Conservation (phyloP, 179 eudicot species). For the Silene coronaria region DNA sequence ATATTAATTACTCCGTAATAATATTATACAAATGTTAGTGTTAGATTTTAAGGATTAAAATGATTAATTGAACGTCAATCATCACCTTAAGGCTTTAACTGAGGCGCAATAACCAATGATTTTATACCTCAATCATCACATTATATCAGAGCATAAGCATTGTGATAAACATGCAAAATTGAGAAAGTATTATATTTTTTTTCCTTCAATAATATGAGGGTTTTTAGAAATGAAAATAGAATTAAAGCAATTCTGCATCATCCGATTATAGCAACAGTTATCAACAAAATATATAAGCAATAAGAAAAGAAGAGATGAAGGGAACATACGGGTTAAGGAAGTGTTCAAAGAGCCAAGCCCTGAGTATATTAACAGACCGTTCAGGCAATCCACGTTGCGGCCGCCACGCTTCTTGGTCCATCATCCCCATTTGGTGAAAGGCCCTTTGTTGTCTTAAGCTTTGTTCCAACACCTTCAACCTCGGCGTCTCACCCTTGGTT, state of each 20-base stretch:
- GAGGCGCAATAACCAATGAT: no score
- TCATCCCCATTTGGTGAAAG: conserved; percentile 89
- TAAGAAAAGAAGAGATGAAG: conserved; percentile 11
- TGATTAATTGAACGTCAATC: no score
- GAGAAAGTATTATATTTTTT: no score
- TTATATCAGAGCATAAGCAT: no score
- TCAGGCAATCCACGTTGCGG: conserved; percentile 98
- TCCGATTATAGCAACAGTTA: neutral
- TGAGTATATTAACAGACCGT: conserved; percentile 69
- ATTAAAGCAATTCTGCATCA: neutral
- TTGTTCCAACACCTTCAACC: conserved; percentile 71
- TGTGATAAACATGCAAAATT: no score
- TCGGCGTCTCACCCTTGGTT: conserved; percentile 91
- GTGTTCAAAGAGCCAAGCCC: conserved; percentile 98
- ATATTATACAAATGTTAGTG: no score
- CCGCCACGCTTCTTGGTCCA: conserved; percentile 96
- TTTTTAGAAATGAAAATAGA: no score
- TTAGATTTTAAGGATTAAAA: no score
- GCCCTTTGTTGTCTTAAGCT: conserved; percentile 83
- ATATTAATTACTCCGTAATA: no score
- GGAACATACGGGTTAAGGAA: conserved; percentile 91
- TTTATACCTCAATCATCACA: no score
- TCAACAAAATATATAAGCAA: neutral
- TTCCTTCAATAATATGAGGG: no score
- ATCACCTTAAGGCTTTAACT: no score